phyloP scores from a whole-genome alignment of 2,329 filamentous ascomycete genomes.

The Pyrenochaeta sp. region DNA sequence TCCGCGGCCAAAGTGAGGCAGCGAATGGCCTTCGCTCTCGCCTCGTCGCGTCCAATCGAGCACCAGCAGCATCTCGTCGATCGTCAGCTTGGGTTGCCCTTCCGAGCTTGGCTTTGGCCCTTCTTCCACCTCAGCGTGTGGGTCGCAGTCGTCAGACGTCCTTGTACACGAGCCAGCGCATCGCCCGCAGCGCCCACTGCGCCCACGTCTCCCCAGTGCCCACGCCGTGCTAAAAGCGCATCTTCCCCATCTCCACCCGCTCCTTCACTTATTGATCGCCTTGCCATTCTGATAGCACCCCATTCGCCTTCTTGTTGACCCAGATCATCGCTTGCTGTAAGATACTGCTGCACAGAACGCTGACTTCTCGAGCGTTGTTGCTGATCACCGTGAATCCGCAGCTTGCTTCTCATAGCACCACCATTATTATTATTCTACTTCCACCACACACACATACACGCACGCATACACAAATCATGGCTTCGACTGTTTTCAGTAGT shows the following conservation, averaged over 20 bases:
- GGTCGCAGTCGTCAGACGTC: slow-evolving; percentile 38
- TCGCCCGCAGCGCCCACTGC: slow-evolving; percentile 18
- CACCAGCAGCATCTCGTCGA: slow-evolving; percentile 15
- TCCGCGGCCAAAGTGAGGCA: slow-evolving; percentile 33
- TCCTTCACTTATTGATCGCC: slow-evolving; percentile 39
- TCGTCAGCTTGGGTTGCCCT: slow-evolving; percentile 39
- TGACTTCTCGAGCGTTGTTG: slow-evolving; percentile 14
- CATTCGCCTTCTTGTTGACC: slow-evolving; percentile 15
- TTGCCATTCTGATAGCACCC: slow-evolving; percentile 26
- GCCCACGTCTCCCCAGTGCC: slow-evolving; percentile 5
- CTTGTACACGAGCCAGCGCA: slow-evolving; percentile 46
- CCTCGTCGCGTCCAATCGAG: slow-evolving; percentile 27
- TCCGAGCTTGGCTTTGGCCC: slow-evolving; percentile 32
- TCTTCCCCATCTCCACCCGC: slow-evolving; percentile 30
- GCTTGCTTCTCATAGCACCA: slow-evolving; percentile 25
- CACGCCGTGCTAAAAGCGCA: slow-evolving; percentile 36
- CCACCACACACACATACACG: slow-evolving; percentile 14
- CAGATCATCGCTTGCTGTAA: slow-evolving; percentile 20
- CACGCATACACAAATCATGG: too few relatives aligned
- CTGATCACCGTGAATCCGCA: slow-evolving; percentile 33
- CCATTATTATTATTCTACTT: slow-evolving; percentile 7
- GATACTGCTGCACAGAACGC: slow-evolving; percentile 20
- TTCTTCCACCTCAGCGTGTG: slow-evolving; percentile 28
- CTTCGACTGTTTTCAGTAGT: slow-evolving; percentile 30
- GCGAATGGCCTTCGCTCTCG: slow-evolving; percentile 30